Conservation (phyloP, 148 eudicot genomes). For the Persicaria maculosa region DNA sequence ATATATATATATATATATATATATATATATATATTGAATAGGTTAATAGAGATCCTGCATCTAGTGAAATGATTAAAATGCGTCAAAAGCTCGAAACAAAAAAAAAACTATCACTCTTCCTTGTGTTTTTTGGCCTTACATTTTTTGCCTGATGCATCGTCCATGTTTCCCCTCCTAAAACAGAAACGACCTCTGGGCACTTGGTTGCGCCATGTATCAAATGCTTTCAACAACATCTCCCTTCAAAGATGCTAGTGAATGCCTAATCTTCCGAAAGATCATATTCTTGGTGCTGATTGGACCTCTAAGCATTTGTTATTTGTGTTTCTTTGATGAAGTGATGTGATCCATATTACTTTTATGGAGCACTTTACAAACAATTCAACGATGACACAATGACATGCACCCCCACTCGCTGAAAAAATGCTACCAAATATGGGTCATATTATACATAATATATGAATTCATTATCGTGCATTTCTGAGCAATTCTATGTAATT, state of each 20-base stretch:
- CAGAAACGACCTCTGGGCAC: constrained; percentile 99
- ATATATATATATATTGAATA: too few relatives aligned
- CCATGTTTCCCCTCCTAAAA: constrained; percentile 14
- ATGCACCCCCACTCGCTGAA: not conserved
- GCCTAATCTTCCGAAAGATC: constrained; percentile 95
- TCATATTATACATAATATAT: not conserved
- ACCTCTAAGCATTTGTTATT: constrained; percentile 33
- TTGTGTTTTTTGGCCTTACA: not conserved
- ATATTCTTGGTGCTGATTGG: constrained; percentile 66
- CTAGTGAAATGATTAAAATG: too few relatives aligned
- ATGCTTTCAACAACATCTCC: constrained; percentile 99
- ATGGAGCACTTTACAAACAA: not conserved
- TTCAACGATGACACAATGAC: not conserved
- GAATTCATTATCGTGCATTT: too few relatives aligned
- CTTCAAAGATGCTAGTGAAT: constrained; percentile 96
- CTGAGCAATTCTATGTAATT: too few relatives aligned
- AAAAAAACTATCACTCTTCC: not conserved
- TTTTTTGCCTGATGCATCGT: not conserved
- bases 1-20: too few relatives aligned
- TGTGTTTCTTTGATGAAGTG: too few relatives aligned
- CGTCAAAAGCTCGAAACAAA: too few relatives aligned
- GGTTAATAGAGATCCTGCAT: too few relatives aligned
- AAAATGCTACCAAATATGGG: not conserved
- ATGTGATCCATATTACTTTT: not conserved
- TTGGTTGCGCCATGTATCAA: constrained; percentile 96